These are phyloP conservation scores for Gymnopilus dilepis DNA, from an alignment of 768 basidiomycete genomes.

Conservation along the genomic window DNA sequence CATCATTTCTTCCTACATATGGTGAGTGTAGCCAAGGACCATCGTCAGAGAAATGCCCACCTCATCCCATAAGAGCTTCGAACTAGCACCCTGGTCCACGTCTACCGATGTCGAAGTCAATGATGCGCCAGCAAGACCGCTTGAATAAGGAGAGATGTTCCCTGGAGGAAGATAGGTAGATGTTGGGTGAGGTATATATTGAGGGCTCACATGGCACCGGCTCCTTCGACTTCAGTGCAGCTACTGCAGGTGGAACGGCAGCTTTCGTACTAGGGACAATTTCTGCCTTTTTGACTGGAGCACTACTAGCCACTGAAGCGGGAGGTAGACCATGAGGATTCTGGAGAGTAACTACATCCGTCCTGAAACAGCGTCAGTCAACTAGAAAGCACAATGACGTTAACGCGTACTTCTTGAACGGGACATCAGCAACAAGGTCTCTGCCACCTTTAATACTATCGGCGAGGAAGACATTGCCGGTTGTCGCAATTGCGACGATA, in stretches of 20 bases:
- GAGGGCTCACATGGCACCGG: slow-evolving; percentile 71
- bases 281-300: slow-evolving; percentile 30
- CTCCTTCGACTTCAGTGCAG: slow-evolving; percentile 55
- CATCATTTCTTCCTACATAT: slow-evolving; percentile 88
- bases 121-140: slow-evolving; percentile 88
- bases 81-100: slow-evolving; percentile 61
- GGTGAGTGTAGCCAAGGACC: not conserved
- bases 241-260: slow-evolving; percentile 36
- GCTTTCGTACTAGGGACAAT: slow-evolving; percentile 41
- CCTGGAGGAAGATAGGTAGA: slow-evolving; percentile 46
- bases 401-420: slow-evolving; percentile 76
- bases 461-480: slow-evolving; percentile 92
- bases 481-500: slow-evolving; percentile 87
- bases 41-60: slow-evolving; percentile 38
- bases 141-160: slow-evolving; percentile 92
- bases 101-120: slow-evolving; percentile 92
- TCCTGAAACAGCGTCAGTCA: slow-evolving; percentile 44
- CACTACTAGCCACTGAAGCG: slow-evolving; percentile 46
- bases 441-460: slow-evolving; percentile 87
- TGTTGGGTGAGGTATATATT: not conserved
- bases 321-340: slow-evolving; percentile 83
- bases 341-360: slow-evolving; percentile 93
- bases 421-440: slow-evolving; percentile 85
- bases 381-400: not conserved
- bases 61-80: slow-evolving; percentile 95